Percentiles rank a stretch among this genome's conserved stretches.
Evolutionary conservation across 192 early-diverging fungal genomes (phyloP).

Genomic region (Chytriomyces sp.): DNA sequence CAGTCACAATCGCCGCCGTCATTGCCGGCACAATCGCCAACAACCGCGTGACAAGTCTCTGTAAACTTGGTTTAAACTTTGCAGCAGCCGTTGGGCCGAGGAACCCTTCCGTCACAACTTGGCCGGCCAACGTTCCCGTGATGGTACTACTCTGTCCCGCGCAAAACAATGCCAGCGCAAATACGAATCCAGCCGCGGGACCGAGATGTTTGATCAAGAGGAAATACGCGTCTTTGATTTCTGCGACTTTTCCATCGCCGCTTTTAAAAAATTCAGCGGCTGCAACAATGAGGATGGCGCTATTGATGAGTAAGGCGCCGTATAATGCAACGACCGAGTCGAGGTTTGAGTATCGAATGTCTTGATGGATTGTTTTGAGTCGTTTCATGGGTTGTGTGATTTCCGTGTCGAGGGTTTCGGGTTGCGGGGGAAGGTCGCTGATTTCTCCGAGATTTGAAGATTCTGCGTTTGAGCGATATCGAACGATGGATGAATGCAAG

Average conservation of each 20-base stretch:
- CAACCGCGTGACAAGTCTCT: slow-evolving; percentile 71
- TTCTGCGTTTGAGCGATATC: slow-evolving; percentile 55
- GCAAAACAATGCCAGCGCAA: slow-evolving; percentile 77
- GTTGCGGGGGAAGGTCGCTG: neutral
- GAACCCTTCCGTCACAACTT: slow-evolving; percentile 84
- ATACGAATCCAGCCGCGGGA: slow-evolving; percentile 64
- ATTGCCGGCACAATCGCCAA: slow-evolving; percentile 78
- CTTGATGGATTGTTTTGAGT: slow-evolving; percentile 43
- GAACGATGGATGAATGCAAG: slow-evolving; percentile 77
- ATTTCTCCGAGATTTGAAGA: slow-evolving; percentile 42
- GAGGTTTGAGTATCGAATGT: slow-evolving; percentile 60
- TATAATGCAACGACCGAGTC: slow-evolving; percentile 72
- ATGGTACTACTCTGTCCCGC: slow-evolving; percentile 79
- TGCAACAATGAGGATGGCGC: slow-evolving; percentile 78
- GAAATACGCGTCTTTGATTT: slow-evolving; percentile 69
- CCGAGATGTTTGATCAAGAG: slow-evolving; percentile 68
- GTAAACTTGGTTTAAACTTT: slow-evolving; percentile 62
- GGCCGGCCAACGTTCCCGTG: slow-evolving; percentile 85
- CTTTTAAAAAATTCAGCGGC: slow-evolving; percentile 71
- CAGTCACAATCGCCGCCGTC: slow-evolving; percentile 65
- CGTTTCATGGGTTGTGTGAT: slow-evolving; percentile 17
- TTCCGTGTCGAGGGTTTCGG: slow-evolving; percentile 9
- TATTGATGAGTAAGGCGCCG: slow-evolving; percentile 77
- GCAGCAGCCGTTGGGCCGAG: slow-evolving; percentile 41
- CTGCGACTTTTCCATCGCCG: slow-evolving; percentile 56